These are phyloP conservation scores for Botrytis fragariae DNA, from an alignment of 2,329 filamentous ascomycete genomes.

Conservation along the genomic window DNA sequence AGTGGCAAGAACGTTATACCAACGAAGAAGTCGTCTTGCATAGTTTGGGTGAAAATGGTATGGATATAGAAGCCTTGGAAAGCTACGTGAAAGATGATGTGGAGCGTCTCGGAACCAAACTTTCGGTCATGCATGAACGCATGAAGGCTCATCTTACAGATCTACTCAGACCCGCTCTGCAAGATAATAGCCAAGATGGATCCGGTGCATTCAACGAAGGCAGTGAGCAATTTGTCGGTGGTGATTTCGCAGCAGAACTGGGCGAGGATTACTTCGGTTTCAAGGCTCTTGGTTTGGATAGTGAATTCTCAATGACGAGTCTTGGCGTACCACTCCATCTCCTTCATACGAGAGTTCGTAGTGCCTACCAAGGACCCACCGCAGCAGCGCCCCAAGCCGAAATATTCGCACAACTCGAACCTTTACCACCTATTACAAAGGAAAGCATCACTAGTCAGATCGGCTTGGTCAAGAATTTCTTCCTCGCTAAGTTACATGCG, in stretches of 20 bases:
- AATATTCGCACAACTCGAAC: conserved; percentile 61
- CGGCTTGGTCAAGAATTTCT: conserved; percentile 86
- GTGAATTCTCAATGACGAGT: conserved; percentile 82
- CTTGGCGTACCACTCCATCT: conserved; percentile 92
- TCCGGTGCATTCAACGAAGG: conserved; percentile 92
- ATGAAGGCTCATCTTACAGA: conserved; percentile 95
- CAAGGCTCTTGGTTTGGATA: conserved; percentile 87
- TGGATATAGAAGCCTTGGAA: conserved; percentile 78
- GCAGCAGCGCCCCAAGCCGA: conserved; percentile 54
- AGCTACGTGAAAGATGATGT: conserved; percentile 88
- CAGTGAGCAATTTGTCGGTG: conserved; percentile 93
- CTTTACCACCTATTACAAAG: conserved; percentile 73
- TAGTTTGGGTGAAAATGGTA: conserved; percentile 77
- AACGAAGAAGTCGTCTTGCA: conserved; percentile 86
- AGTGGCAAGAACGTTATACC: conserved; percentile 67
- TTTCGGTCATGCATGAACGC: conserved; percentile 83
- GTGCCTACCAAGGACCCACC: conserved; percentile 70
- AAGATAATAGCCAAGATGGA: conserved; percentile 77
- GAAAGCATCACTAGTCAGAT: conserved; percentile 79
- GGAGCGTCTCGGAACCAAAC: conserved; percentile 77
- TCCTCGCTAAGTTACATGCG: conserved; percentile 81
- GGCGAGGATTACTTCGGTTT: conserved; percentile 99
- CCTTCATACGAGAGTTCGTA: conserved; percentile 86
- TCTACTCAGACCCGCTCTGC: conserved; percentile 82
- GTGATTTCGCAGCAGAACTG: conserved; percentile 96